Evolutionary conservation across 148 eudicot species (phyloP).

Genomic region (Heliosperma pusillum): DNA sequence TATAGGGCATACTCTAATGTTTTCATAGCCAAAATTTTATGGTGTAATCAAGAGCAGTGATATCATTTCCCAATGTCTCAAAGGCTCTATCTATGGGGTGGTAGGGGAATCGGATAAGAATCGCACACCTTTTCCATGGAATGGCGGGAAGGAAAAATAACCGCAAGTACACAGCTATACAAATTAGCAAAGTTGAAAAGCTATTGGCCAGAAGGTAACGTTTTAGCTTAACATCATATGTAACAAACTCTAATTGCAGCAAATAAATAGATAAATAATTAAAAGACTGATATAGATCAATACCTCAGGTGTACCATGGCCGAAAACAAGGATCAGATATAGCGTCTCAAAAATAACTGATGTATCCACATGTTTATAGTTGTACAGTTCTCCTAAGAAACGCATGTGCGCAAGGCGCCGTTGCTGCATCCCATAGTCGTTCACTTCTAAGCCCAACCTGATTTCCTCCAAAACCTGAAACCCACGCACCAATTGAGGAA

Average conservation of each 20-base stretch:
- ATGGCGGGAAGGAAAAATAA: background rate
- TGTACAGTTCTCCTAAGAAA: constrained; percentile 92
- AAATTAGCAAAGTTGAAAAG: background rate
- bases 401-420: constrained; percentile 93
- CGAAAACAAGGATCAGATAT: constrained; percentile 80
- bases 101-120: background rate
- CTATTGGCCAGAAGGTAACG: background rate
- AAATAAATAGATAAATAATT: background rate
- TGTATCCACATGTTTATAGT: constrained; percentile 92
- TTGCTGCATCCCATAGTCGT: constrained; percentile 95
- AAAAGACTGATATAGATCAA: constrained; percentile 11
- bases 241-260: no score
- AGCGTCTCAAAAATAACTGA: constrained; percentile 93
- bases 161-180: background rate
- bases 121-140: background rate
- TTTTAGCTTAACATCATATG: no score
- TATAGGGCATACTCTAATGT: no score
- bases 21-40: no score
- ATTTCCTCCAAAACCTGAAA: constrained; percentile 94
- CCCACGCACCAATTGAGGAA: background rate
- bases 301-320: constrained; percentile 94
- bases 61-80: no score
- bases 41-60: no score
- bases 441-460: constrained; percentile 79
- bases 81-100: no score